These are phyloP conservation scores for Microbotryum violaceum DNA, from an alignment of 1,284 basidiomycete genomes.

Conservation along the genomic window DNA sequence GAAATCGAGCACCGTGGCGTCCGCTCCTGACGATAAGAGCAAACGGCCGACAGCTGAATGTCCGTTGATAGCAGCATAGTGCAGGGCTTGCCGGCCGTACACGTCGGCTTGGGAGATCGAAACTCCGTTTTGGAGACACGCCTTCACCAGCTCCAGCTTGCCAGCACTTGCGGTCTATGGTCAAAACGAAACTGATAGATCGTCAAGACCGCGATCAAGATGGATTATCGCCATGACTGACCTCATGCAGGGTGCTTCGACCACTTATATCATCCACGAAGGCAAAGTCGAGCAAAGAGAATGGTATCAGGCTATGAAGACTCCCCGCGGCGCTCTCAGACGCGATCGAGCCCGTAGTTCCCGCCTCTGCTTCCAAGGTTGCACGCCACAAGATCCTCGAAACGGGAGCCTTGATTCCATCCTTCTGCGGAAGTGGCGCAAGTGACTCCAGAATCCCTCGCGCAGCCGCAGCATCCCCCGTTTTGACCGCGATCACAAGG, in stretches of 20 bases:
- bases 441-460: constrained; percentile 25
- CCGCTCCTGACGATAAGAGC: constrained; percentile 62
- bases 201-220: background rate
- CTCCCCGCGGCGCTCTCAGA: too few relatives aligned
- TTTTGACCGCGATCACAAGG: constrained; percentile 47
- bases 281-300: constrained; percentile 69
- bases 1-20: constrained; percentile 67
- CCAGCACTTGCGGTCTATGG: constrained; percentile 66
- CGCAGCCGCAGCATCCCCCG: constrained; percentile 24
- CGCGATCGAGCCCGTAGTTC: background rate
- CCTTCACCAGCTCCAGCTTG: constrained; percentile 64
- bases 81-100: constrained; percentile 86
- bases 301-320: constrained; percentile 47
- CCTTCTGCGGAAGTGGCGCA: background rate
- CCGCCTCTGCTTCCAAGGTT: constrained; percentile 64
- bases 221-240: background rate
- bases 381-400: constrained; percentile 86
- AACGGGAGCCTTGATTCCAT: constrained; percentile 49
- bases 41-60: constrained; percentile 67
- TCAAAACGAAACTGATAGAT: too few relatives aligned
- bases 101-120: constrained; percentile 64
- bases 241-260: constrained; percentile 89
- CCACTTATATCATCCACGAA: constrained; percentile 97
- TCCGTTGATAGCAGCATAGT: constrained; percentile 94
- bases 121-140: constrained; percentile 71